These are phyloP conservation scores for Scedosporium apiospermum DNA, from an alignment of 2,329 filamentous ascomycete genomes.

Conservation along the genomic window DNA sequence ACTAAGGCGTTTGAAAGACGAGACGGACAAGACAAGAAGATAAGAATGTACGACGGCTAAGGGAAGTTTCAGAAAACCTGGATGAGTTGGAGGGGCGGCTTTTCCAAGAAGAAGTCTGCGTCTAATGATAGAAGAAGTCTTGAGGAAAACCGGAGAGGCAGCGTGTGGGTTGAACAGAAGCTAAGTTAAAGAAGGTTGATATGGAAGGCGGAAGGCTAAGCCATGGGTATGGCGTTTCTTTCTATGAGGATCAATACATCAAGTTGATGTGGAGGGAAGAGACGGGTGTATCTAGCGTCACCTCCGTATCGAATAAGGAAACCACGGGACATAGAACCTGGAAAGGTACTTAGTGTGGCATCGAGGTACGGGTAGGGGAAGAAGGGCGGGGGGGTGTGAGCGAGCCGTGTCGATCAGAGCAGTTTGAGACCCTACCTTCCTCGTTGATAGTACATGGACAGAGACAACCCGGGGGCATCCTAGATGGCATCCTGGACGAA, in stretches of 20 bases:
- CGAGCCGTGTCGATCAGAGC: too few relatives aligned
- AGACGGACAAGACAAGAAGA: neutral
- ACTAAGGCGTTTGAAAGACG: neutral
- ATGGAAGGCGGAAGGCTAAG: neutral
- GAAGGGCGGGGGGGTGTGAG: too few relatives aligned
- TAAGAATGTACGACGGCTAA: neutral
- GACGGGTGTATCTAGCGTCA: too few relatives aligned
- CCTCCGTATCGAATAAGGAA: too few relatives aligned
- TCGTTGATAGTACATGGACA: too few relatives aligned
- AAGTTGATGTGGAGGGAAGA: neutral
- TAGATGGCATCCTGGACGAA: too few relatives aligned
- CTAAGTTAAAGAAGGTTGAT: neutral
- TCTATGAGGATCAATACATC: neutral
- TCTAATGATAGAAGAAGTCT: neutral
- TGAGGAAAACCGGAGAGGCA: neutral
- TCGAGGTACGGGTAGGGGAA: too few relatives aligned
- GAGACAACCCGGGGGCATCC: too few relatives aligned
- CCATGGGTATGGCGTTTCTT: neutral
- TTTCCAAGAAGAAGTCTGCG: neutral
- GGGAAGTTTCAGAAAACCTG: neutral
- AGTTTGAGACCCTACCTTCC: too few relatives aligned
- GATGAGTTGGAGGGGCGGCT: neutral
- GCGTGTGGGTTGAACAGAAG: neutral
- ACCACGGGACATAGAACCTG: too few relatives aligned
- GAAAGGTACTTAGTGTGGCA: too few relatives aligned